These are phyloP conservation scores for Turritis glabra DNA, from an alignment of 345 rosid species.

Conservation along the genomic window DNA sequence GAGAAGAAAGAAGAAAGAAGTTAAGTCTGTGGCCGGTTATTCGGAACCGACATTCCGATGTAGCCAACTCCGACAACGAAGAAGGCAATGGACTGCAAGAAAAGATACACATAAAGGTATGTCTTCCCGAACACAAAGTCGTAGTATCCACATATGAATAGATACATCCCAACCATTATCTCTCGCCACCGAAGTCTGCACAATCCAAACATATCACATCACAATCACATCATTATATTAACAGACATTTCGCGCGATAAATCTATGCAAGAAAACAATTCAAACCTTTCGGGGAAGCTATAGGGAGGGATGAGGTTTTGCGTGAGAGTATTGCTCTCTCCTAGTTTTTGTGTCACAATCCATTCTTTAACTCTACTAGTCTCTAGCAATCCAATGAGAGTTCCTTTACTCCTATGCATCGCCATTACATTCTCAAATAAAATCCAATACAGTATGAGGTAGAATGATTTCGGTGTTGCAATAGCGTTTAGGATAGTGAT, in stretches of 20 bases:
- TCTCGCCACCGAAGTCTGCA: constrained; percentile 63
- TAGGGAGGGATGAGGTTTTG: constrained; percentile 47
- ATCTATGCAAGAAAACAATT: background rate
- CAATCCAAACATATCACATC: constrained; percentile 19
- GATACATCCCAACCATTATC: constrained; percentile 71
- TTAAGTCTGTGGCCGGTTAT: background rate
- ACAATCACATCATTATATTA: background rate
- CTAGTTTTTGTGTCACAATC: constrained; percentile 89
- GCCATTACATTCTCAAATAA: constrained; percentile 96
- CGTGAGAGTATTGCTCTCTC: constrained; percentile 58
- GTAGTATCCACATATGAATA: constrained; percentile 73
- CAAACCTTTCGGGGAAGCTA: constrained; percentile 67
- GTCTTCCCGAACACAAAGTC: constrained; percentile 66
- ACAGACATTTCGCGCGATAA: background rate
- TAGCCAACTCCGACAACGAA: constrained; percentile 71
- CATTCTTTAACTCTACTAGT: constrained; percentile 89
- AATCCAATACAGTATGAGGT: constrained; percentile 59
- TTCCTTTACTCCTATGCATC: constrained; percentile 80
- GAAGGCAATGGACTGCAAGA: constrained; percentile 71
- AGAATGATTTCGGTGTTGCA: constrained; percentile 79
- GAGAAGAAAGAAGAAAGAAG: constrained; percentile 12
- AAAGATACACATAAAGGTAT: constrained; percentile 65
- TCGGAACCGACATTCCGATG: constrained; percentile 68
- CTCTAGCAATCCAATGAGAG: constrained; percentile 81
- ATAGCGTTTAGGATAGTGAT: constrained; percentile 80